Conservation (phyloP, 495 filamentous ascomycete genomes). For the Podospora pseudopauciseta region DNA sequence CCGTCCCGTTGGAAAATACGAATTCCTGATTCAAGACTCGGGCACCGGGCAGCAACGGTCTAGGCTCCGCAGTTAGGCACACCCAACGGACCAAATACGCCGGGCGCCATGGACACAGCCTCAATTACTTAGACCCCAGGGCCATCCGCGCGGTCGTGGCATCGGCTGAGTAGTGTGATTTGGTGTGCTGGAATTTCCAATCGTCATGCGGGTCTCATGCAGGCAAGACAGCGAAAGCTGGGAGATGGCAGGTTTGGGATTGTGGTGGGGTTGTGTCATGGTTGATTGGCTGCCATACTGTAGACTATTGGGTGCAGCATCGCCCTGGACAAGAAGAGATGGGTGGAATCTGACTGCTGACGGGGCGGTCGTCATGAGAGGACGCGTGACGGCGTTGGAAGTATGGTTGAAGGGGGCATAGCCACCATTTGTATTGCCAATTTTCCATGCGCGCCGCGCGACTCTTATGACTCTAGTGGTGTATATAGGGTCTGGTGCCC, state of each 20-base stretch:
- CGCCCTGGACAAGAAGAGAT: background rate
- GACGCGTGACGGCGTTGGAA: background rate
- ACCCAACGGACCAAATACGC: background rate
- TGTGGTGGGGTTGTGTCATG: background rate
- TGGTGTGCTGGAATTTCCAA: background rate
- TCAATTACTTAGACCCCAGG: conserved; percentile 2
- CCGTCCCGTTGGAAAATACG: background rate
- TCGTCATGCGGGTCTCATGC: background rate
- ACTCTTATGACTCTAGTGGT: background rate
- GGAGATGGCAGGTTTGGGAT: background rate
- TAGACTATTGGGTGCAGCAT: background rate
- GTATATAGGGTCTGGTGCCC: background rate
- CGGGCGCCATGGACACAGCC: background rate
- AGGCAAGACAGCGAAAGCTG: background rate
- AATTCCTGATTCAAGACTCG: background rate
- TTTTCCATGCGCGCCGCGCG: background rate
- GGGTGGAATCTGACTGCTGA: background rate
- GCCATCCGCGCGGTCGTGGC: background rate
- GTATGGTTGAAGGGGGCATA: background rate
- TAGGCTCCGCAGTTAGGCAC: background rate
- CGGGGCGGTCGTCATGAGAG: background rate
- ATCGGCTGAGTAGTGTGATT: background rate
- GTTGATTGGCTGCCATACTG: background rate
- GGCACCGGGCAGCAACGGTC: background rate
- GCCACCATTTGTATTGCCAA: background rate